phyloP scores from a whole-genome alignment of 208 protist species.

The Herpetomonas samuelpessoai region DNA sequence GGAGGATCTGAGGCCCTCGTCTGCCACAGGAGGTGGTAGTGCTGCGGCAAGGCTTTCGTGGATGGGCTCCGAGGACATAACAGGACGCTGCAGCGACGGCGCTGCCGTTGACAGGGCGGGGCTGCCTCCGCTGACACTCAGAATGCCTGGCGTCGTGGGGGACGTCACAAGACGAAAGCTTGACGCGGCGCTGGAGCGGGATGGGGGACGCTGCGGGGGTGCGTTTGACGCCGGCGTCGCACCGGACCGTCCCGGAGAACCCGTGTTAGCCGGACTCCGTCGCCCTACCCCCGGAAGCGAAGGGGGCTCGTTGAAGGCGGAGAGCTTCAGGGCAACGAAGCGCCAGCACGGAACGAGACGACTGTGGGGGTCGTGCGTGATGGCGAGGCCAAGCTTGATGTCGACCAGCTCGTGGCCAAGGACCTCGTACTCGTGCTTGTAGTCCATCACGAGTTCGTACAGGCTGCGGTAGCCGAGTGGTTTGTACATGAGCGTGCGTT shows the following conservation, averaged over 20 bases:
- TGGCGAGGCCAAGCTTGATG: constrained; percentile 80
- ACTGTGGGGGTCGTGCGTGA: constrained; percentile 60
- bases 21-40: no score
- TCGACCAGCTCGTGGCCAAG: constrained; percentile 80
- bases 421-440: constrained; percentile 67
- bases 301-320: constrained; percentile 14
- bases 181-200: no score
- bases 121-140: not conserved
- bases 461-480: constrained; percentile 57
- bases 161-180: no score
- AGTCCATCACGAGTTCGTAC: constrained; percentile 86
- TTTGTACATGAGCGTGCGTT: constrained; percentile 88
- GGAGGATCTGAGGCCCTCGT: no score
- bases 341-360: constrained; percentile 71
- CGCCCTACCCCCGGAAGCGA: no score
- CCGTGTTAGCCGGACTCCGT: not conserved
- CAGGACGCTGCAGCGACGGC: not conserved
- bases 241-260: not conserved
- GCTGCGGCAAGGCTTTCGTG: no score
- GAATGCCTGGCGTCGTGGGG: no score
- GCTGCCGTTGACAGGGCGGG: not conserved
- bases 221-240: not conserved
- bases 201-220: no score
- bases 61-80: not conserved
- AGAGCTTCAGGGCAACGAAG: constrained; percentile 69